These are phyloP conservation scores for Kwoniella heveanensis DNA, from an alignment of 768 basidiomycete species.

Conservation along the genomic window DNA sequence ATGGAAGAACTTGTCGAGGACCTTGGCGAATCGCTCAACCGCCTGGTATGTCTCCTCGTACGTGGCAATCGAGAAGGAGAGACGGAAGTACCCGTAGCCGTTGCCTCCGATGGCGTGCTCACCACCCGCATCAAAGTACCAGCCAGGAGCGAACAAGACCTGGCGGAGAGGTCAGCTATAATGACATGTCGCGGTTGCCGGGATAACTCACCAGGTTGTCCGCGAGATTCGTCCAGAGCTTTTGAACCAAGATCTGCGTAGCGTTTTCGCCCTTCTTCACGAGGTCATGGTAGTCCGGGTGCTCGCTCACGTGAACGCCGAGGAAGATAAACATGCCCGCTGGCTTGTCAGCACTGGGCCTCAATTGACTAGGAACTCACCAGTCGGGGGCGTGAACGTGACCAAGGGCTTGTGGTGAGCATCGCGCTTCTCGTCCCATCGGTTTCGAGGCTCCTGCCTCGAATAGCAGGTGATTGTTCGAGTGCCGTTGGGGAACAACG, in stretches of 20 bases:
- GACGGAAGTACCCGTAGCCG: slow-evolving; percentile 54
- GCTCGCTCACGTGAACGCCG: slow-evolving; percentile 65
- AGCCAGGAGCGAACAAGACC: slow-evolving; percentile 69
- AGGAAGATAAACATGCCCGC: slow-evolving; percentile 82
- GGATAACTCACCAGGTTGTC: slow-evolving; percentile 42
- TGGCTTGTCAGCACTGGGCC: slow-evolving; percentile 2
- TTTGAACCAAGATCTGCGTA: slow-evolving; percentile 59
- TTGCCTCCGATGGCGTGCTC: slow-evolving; percentile 48
- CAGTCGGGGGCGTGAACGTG: slow-evolving; percentile 71
- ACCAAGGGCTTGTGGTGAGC: slow-evolving; percentile 59
- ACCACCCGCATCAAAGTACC: slow-evolving; percentile 55
- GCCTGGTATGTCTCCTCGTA: slow-evolving; percentile 49
- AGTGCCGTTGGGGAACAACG: slow-evolving; percentile 48
- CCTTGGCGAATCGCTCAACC: slow-evolving; percentile 45
- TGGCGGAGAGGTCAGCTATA: no score
- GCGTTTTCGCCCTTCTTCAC: slow-evolving; percentile 42
- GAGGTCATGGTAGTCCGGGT: slow-evolving; percentile 59
- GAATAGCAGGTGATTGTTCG: slow-evolving; percentile 61
- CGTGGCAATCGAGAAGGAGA: slow-evolving; percentile 55
- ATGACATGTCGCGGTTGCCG: no score
- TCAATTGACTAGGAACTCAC: slow-evolving; percentile 30
- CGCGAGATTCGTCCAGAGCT: slow-evolving; percentile 65
- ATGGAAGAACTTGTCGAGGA: slow-evolving; percentile 50
- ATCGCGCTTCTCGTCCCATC: slow-evolving; percentile 59
- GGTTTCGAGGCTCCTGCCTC: slow-evolving; percentile 48